Evolutionary conservation across 345 rosid genomes (phyloP), one percentile per base, ranked within the genome.

Genomic region (Brassica carinata): DNA sequence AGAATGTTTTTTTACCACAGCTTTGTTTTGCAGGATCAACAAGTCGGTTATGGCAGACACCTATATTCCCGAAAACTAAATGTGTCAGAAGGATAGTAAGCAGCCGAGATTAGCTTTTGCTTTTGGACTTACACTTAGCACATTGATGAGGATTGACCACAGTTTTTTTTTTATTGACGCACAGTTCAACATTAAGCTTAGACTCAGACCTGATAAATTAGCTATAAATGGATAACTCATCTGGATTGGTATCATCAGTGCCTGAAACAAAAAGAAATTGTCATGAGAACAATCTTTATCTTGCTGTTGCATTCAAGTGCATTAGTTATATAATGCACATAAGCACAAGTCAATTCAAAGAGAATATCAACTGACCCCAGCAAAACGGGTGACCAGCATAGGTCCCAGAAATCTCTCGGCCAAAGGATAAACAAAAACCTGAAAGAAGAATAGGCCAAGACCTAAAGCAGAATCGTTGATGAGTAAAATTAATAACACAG

Each of bases 151-250:
- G 33, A n/a, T n/a, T n/a, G n/a, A n/a, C n/a, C n/a, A n/a, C n/a
- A n/a, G n/a, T n/a, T n/a, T n/a, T n/a, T n/a, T n/a, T n/a, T n/a
- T n/a, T n/a, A 89, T 78, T 5, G 94, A 96, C 19, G 93, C 94
- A 58, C 84, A 89, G 59, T 86, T 91, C 34, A 90, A 6, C 76
- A 83, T 5, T 18, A 90, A 26, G 77, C 77, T 77, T 51, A 89
- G 91, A 75, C 82, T 72, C 64, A 92, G 38, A 18, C 98, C 98
- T 0, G 92, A 85, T 18, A 90, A 51, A 82, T 70, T 45, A 53
- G 94, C 91, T 67, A 93, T 88, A 59, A 85, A 84, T 53, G 94
- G 87, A 73, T 87, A 93, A 79, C 97, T 85, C 82, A 90, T 77
- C 82, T 91, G 85, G 11, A 92, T 79, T 27, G 90, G 90, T 51